These are phyloP conservation scores for Solanum dulcamara DNA, from an alignment of 257 asterid genomes.

Conservation along the genomic window DNA sequence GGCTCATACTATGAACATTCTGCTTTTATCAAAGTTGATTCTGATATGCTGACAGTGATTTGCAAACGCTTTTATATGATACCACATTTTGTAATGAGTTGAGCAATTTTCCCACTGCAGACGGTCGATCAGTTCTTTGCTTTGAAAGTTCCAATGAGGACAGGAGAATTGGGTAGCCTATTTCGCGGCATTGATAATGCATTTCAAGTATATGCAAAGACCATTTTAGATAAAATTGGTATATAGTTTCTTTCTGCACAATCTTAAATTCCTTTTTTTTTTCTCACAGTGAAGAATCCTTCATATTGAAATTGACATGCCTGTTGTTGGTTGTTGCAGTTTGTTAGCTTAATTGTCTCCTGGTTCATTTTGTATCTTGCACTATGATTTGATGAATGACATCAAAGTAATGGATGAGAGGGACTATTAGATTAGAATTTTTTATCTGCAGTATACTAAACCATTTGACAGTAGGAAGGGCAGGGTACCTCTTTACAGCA, in stretches of 20 bases:
- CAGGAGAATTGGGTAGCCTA: constrained; percentile 76
- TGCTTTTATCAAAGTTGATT: not conserved
- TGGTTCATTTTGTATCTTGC: not conserved
- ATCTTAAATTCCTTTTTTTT: not conserved
- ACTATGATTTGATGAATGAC: not conserved
- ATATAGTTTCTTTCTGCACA: not conserved
- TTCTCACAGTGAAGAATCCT: not conserved
- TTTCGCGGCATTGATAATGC: constrained; percentile 91
- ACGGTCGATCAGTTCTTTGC: constrained; percentile 95
- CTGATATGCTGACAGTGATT: not conserved
- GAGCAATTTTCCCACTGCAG: constrained; percentile 38
- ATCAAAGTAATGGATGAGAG: not conserved
- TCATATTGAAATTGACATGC: not conserved
- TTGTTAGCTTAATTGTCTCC: not conserved
- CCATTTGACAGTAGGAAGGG: not conserved
- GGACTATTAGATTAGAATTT: not conserved
- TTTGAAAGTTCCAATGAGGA: constrained; percentile 90
- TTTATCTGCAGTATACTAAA: not conserved
- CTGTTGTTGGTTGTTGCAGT: not conserved
- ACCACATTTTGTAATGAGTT: not conserved
- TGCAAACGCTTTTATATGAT: not conserved
- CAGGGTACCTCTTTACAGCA: not conserved
- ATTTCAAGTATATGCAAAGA: constrained; percentile 80
- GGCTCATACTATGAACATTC: not conserved
- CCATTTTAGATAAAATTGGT: constrained; percentile 72